Evolutionary conservation across 2,329 filamentous ascomycete species (phyloP).

Genomic region (Harringtonia lauricola): DNA sequence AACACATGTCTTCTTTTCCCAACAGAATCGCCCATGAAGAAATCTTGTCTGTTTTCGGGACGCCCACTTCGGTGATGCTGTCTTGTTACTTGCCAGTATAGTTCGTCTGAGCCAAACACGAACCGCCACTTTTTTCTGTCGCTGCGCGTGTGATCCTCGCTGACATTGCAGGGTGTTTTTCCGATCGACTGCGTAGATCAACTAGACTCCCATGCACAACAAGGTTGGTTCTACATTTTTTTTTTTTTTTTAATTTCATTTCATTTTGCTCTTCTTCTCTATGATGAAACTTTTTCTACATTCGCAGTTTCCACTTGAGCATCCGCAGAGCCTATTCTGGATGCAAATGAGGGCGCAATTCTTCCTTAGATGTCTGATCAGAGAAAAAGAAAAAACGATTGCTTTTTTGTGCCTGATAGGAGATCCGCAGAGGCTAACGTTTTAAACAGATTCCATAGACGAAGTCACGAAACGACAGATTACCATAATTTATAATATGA

Average conservation of each 20-base stretch:
- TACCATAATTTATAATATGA: too few species aligned
- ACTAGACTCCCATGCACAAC: too few species aligned
- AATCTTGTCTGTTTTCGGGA: conserved; percentile 55
- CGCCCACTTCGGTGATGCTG: conserved; percentile 37
- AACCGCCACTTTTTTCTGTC: background rate
- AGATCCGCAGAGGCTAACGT: too few species aligned
- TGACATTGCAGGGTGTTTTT: too few species aligned
- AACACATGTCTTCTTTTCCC: conserved; percentile 73
- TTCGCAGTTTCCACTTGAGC: conserved; percentile 88
- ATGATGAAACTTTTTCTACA: conserved; percentile 69
- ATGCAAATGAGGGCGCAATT: conserved; percentile 53
- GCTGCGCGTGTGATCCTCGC: too few species aligned
- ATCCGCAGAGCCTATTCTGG: conserved; percentile 50
- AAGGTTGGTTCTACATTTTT: conserved; percentile 19
- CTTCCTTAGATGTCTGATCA: conserved; percentile 64
- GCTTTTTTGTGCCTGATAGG: background rate
- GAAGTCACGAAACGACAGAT: too few species aligned
- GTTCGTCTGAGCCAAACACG: conserved; percentile 11
- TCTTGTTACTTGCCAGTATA: conserved; percentile 91
- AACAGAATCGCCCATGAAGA: conserved; percentile 84
- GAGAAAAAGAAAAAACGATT: background rate
- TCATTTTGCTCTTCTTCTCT: conserved; percentile 14
- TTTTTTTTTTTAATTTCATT: background rate
- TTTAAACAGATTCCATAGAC: too few species aligned
- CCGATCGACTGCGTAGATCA: too few species aligned